phyloP scores from a whole-genome alignment of 306 rosid species.

The Lathyrus tuberosus region DNA sequence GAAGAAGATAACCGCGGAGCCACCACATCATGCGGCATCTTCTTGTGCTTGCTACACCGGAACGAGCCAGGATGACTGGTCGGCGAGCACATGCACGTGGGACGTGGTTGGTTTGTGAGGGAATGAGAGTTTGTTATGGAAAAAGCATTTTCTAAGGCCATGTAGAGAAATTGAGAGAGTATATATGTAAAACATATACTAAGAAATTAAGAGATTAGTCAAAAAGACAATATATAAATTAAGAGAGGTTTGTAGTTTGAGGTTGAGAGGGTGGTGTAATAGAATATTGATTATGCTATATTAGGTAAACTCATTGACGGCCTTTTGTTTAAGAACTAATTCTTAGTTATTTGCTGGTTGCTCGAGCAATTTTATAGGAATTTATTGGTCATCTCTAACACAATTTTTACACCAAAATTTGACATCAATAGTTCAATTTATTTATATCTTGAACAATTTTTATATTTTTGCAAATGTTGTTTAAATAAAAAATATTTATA shows the following conservation, averaged over 20 bases:
- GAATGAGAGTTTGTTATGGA: conserved; percentile 17
- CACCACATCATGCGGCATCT: neutral
- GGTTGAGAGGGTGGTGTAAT: conserved; percentile 33
- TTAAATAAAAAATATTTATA: too few species aligned
- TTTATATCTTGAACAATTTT: too few species aligned
- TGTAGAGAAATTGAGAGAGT: neutral
- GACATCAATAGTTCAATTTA: too few species aligned
- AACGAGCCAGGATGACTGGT: conserved; percentile 69
- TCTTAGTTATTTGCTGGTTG: conserved; percentile 6
- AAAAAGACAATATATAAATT: too few species aligned
- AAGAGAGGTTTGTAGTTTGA: conserved; percentile 16
- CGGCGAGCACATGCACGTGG: conserved; percentile 69
- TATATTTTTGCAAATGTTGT: too few species aligned
- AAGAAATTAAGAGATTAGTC: too few species aligned
- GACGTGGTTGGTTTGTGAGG: conserved; percentile 17
- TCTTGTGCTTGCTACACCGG: conserved; percentile 67
- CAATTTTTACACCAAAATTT: too few species aligned
- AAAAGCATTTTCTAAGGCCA: conserved; percentile 45
- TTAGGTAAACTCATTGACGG: conserved; percentile 19
- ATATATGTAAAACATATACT: neutral
- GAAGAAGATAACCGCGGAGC: neutral
- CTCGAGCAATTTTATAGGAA: conserved; percentile 28
- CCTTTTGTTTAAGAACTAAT: conserved; percentile 28
- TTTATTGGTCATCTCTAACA: neutral
- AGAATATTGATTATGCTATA: conserved; percentile 22